A percentile compares a stretch with the other conserved stretches of the same genome.
phyloP scores from a whole-genome alignment of 169 alveolate genomes.

The Plasmodium gaboni region DNA sequence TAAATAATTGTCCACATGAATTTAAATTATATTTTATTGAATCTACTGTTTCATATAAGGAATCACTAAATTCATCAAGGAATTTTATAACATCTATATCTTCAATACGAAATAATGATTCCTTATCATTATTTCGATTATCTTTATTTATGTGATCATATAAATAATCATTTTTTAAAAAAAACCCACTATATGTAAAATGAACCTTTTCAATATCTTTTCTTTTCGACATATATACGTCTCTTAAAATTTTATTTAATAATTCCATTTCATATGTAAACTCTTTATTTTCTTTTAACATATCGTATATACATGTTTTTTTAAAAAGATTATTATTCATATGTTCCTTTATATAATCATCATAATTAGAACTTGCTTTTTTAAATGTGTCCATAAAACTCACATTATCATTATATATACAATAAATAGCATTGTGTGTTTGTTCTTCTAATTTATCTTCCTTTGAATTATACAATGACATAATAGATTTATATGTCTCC shows the following conservation, averaged over 20 bases:
- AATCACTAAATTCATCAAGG: conserved; percentile 57
- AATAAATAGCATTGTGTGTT: conserved; percentile 64
- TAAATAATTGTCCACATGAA: conserved; percentile 69
- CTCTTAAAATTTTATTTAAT: conserved; percentile 55
- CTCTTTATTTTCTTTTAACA: conserved; percentile 55
- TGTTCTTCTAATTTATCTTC: conserved; percentile 48
- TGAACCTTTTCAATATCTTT: conserved; percentile 73
- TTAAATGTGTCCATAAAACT: conserved; percentile 59
- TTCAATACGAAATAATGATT: conserved; percentile 48
- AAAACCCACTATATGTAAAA: conserved; percentile 72
- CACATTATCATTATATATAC: conserved; percentile 68
- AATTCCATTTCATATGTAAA: conserved; percentile 58
- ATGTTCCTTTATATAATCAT: conserved; percentile 38
- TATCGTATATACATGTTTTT: conserved; percentile 47
- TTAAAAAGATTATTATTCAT: conserved; percentile 15
- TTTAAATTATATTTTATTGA: conserved; percentile 46
- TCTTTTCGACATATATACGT: conserved; percentile 71
- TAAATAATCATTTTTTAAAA: conserved; percentile 51
- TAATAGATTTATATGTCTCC: conserved; percentile 50
- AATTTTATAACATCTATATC: conserved; percentile 48
- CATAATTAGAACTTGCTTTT: conserved; percentile 25
- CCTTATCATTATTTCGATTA: conserved; percentile 29
- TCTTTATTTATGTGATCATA: conserved; percentile 60
- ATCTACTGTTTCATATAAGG: conserved; percentile 35
- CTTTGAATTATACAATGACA: conserved; percentile 53